Conservation (phyloP, 2,329 filamentous ascomycete genomes). For the Stagonosporopsis rhizophila region DNA sequence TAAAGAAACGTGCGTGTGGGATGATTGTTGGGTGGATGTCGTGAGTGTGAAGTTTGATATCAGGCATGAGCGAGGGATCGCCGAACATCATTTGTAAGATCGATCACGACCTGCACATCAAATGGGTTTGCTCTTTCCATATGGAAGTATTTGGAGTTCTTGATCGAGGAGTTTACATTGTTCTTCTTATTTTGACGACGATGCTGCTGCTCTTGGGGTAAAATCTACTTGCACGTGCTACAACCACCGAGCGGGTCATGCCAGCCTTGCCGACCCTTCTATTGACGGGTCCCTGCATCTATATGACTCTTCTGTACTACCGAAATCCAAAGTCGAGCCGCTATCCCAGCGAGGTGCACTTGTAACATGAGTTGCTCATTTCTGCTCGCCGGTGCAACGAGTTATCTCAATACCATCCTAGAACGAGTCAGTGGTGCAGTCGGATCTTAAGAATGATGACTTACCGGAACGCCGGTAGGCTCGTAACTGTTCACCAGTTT, state of each 20-base stretch:
- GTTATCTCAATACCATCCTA: constrained; percentile 74
- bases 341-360: neutral
- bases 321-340: neutral
- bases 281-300: constrained; percentile 15
- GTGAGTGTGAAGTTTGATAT: constrained; percentile 2
- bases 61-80: neutral
- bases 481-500: constrained; percentile 70
- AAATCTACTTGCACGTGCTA: constrained; percentile 3
- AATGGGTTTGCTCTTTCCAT: neutral
- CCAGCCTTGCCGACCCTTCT: constrained; percentile 4
- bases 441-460: constrained; percentile 34
- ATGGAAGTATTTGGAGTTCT: neutral
- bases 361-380: constrained; percentile 1
- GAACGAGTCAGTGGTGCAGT: constrained; percentile 18
- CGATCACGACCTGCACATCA: neutral
- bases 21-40: constrained; percentile 15
- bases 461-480: constrained; percentile 70
- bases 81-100: neutral
- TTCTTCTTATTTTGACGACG: neutral
- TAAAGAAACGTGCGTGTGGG: constrained; percentile 20
- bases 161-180: neutral
- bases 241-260: constrained; percentile 10
- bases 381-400: constrained; percentile 53
- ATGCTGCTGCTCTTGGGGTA: constrained; percentile 2
- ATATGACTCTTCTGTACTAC: constrained; percentile 12